Percentiles rank a stretch among this genome's conserved stretches.
Evolutionary conservation across 2,329 filamentous ascomycete species (phyloP).

Genomic region (Thielaviopsis euricoi): DNA sequence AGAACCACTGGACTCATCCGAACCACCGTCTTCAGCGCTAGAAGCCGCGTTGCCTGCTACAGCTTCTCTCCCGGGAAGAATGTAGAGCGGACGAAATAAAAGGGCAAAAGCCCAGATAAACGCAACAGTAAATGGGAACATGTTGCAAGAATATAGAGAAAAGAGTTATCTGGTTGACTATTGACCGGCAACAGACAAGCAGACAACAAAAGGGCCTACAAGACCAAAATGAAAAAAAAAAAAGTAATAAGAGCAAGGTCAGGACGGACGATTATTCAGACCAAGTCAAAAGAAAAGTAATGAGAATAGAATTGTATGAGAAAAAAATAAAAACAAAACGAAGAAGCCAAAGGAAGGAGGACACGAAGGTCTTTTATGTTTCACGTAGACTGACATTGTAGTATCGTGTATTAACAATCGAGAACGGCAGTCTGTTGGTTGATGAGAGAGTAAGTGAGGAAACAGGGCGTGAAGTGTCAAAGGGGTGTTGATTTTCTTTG

Average conservation of each 20-base stretch:
- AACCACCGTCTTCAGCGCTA: not conserved
- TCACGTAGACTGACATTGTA: no score
- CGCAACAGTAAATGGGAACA: not conserved
- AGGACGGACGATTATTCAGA: not conserved
- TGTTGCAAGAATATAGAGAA: not conserved
- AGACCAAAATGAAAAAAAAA: not conserved
- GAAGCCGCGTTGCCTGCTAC: not conserved
- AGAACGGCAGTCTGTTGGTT: no score
- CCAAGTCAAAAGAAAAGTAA: not conserved
- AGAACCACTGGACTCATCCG: not conserved
- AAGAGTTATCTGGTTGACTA: not conserved
- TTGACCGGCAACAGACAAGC: not conserved
- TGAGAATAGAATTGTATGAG: not conserved
- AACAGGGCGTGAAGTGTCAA: no score
- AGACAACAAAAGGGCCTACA: no score
- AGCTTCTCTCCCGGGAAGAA: not conserved
- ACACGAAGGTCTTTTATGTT: no score
- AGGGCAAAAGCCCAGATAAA: not conserved
- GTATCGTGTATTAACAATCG: no score
- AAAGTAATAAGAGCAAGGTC: not conserved
- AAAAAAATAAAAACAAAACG: not conserved
- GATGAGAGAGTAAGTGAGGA: no score
- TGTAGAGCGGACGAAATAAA: not conserved
- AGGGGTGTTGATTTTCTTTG: no score
- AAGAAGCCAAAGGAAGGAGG: not conserved